A percentile compares a stretch with the other conserved stretches of the same genome.
These are phyloP conservation scores for Cichorium intybus DNA, from an alignment of 140 eudicot genomes.

Conservation along the genomic window DNA sequence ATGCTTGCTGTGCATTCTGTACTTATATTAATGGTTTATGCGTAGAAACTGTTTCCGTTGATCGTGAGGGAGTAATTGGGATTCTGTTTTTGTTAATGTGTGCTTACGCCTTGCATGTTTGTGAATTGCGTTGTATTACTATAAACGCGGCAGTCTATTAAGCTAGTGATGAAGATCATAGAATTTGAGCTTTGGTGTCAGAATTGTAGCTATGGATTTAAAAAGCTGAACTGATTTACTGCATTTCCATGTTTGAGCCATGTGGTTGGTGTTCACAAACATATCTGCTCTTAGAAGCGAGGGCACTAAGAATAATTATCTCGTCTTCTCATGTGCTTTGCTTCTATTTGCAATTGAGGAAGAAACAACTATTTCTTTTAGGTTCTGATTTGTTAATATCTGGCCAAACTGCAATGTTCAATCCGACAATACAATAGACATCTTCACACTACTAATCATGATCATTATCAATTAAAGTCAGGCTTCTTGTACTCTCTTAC, in stretches of 20 bases:
- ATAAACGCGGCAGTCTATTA: neutral
- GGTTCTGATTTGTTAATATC: neutral
- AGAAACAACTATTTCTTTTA: too few relatives aligned
- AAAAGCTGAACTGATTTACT: neutral
- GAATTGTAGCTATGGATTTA: neutral
- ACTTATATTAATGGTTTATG: conserved; percentile 2
- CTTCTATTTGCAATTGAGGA: too few relatives aligned
- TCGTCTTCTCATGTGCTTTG: too few relatives aligned
- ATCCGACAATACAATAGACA: neutral
- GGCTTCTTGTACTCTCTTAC: neutral
- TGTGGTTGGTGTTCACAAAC: neutral
- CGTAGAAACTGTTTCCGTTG: conserved; percentile 1
- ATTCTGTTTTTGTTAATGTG: neutral
- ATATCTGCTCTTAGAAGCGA: too few relatives aligned
- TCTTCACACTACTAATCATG: neutral
- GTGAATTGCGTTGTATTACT: neutral
- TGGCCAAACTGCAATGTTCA: neutral
- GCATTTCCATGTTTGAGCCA: neutral
- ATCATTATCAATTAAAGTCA: neutral
- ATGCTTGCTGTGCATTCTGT: neutral
- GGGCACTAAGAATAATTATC: too few relatives aligned
- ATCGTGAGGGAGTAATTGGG: neutral
- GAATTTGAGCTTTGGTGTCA: neutral
- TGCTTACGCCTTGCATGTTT: neutral
- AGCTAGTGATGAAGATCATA: too few relatives aligned